Conservation (phyloP, 1,284 basidiomycete species). For the Microbotryum saponariae region DNA sequence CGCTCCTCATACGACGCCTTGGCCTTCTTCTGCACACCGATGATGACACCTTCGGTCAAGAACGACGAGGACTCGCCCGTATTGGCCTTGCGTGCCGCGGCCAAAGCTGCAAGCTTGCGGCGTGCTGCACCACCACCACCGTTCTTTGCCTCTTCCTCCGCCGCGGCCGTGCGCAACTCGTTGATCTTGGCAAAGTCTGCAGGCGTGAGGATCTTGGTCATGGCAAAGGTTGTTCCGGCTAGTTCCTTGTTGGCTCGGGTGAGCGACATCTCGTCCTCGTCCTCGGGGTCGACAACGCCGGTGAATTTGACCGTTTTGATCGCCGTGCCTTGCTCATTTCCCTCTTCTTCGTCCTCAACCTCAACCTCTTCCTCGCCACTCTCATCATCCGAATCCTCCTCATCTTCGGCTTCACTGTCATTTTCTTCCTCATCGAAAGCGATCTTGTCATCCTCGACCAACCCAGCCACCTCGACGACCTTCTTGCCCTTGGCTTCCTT, state of each 20-base stretch:
- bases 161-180: slow-evolving; percentile 76
- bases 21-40: slow-evolving; percentile 86
- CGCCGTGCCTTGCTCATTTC: slow-evolving; percentile 36
- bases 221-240: slow-evolving; percentile 43
- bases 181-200: slow-evolving; percentile 92
- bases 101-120: slow-evolving; percentile 73
- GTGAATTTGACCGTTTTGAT: slow-evolving; percentile 44
- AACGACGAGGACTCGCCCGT: slow-evolving; percentile 52
- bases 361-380: slow-evolving; percentile 24
- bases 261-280: slow-evolving; percentile 29
- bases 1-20: slow-evolving; percentile 94
- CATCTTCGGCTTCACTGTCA: slow-evolving; percentile 27
- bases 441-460: slow-evolving; percentile 27
- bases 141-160: slow-evolving; percentile 61
- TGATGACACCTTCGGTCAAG: slow-evolving; percentile 82
- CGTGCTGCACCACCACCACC: slow-evolving; percentile 71
- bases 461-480: slow-evolving; percentile 14
- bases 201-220: slow-evolving; percentile 92
- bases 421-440: slow-evolving; percentile 33
- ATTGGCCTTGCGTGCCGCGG: slow-evolving; percentile 47
- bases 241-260: slow-evolving; percentile 27
- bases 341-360: slow-evolving; percentile 34
- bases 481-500: slow-evolving; percentile 6
- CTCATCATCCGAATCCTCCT: slow-evolving; percentile 38
- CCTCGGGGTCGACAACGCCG: slow-evolving; percentile 42